Base-by-base conservation (phyloP, 352 stramenopile genomes). In the Phytopythium oedochilum region DNA sequence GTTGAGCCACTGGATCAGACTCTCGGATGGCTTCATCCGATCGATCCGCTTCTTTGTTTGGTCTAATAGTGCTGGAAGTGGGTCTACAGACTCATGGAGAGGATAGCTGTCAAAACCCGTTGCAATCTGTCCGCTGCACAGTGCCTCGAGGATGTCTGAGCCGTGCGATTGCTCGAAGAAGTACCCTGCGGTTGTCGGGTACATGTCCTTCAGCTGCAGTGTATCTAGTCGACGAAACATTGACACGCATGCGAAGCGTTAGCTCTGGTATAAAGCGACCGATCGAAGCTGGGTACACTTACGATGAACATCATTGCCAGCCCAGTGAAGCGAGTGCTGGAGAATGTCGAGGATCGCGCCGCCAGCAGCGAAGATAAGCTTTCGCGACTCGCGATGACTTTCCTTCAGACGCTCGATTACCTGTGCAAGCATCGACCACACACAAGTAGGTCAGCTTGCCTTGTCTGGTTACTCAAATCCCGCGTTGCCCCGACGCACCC, bases 1-100 rank as follows among this genome's bases (percentile, higher is more conserved):
- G 46, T 87, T 90, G 18, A 90, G 31, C 77, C 77, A 88, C 47
- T 86, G 67, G 12, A 90, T 77, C 15, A 88, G 38, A 52, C 69
- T 88, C 35, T 90, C 78, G 3, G 66, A 79, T 23, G 77, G 70
- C 6, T 71, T 64, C 47, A 78, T 77, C 22, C 49, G 49, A n/a
- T 85, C 70, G 25, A 90, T 61, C 17, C 49, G 43, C 7, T 63
- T 62, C 3, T 72, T 57, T 4, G 64, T 64, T 23, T 74, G 53
- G 10, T 75, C 63, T 2, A 86, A 34, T 2, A 66, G 56, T 1
- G 56, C 45, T 1, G 29, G 46, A 47, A 90, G 60, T 7, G 83
- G 66, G 40, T 80, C 74, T n/a, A 64, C 70, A 1, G 61, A 63
- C 20, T 84, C 73, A 26, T 83, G 64, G 11, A 73, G 49, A 2